phyloP scores from a whole-genome alignment of 108 stramenopile genomes.

The Conticribra weissflogii region DNA sequence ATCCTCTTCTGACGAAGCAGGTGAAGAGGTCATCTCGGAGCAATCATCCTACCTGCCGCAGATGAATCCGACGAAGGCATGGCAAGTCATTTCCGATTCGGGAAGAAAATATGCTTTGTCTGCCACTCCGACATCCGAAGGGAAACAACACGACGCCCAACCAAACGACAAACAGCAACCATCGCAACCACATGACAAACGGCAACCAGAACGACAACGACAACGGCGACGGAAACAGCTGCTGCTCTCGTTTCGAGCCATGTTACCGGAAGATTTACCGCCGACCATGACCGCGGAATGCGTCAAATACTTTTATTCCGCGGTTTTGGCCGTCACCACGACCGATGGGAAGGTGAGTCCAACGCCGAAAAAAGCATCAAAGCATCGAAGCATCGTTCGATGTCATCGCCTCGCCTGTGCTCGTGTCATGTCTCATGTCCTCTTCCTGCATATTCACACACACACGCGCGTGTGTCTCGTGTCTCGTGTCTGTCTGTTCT shows the following conservation, averaged over 20 bases:
- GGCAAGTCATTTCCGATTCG: too few species aligned
- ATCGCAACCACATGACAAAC: not conserved
- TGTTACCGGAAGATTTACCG: conserved; percentile 40
- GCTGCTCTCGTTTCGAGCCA: conserved; percentile 36
- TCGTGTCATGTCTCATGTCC: not conserved
- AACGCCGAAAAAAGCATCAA: conserved; percentile 1
- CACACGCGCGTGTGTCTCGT: not conserved
- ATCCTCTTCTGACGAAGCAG: too few species aligned
- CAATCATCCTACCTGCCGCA: too few species aligned
- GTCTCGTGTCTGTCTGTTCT: not conserved
- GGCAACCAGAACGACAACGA: conserved; percentile 1
- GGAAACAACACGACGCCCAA: not conserved
- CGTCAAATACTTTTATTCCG: conserved; percentile 51
- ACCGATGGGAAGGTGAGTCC: conserved; percentile 17
- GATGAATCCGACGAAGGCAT: too few species aligned
- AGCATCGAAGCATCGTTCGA: not conserved
- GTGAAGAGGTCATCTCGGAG: too few species aligned
- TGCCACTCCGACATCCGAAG: not conserved
- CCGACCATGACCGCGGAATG: conserved; percentile 42
- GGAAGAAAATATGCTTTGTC: too few species aligned
- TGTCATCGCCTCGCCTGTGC: not conserved
- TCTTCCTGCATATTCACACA: not conserved
- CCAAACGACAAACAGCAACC: not conserved
- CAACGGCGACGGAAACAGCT: conserved; percentile 15
- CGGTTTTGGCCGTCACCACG: conserved; percentile 46